These are phyloP conservation scores for Tothia fuscella DNA, from an alignment of 2,329 filamentous ascomycete species.

Conservation along the genomic window DNA sequence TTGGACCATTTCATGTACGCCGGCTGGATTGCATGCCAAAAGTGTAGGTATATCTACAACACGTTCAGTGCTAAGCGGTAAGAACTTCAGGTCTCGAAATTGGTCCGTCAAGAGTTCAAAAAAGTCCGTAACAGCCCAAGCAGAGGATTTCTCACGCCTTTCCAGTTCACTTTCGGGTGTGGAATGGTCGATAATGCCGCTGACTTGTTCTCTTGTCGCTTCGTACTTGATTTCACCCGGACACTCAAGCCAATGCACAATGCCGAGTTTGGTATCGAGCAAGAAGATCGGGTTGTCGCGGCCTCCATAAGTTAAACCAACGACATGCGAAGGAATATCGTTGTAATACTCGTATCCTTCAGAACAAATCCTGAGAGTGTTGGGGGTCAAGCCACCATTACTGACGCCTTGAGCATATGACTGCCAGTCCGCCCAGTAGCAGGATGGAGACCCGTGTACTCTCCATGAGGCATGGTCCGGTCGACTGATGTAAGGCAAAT, in stretches of 20 bases:
- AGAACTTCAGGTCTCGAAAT: neutral
- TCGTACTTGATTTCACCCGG: neutral
- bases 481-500: no score
- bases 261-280: neutral
- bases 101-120: neutral
- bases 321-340: no score
- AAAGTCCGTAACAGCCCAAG: neutral
- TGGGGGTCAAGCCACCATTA: no score
- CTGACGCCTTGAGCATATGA: no score
- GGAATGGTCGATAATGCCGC: neutral
- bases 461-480: no score
- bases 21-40: no score
- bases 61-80: neutral
- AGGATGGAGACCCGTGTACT: no score
- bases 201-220: neutral
- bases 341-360: no score
- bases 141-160: neutral
- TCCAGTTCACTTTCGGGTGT: neutral
- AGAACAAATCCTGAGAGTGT: no score
- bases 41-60: no score
- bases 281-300: neutral
- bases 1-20: no score
- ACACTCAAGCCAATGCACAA: neutral
- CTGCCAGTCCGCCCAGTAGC: no score
- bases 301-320: neutral